Conservation (phyloP, 176 grass and related monocot genomes). For the Rhynchospora tenuis region DNA sequence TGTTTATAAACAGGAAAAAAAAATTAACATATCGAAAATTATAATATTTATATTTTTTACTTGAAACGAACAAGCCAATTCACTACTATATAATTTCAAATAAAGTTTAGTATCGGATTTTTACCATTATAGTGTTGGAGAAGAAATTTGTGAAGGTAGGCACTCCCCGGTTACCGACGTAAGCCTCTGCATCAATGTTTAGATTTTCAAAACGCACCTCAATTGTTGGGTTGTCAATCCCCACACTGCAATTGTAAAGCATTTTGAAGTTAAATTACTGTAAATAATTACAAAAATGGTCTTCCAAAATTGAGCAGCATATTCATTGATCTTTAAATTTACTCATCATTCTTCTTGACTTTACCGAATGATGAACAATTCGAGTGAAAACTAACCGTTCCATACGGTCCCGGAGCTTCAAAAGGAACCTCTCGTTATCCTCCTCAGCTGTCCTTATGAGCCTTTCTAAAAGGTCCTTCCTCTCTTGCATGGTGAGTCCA, state of each 20-base stretch:
- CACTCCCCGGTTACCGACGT: constrained; percentile 71
- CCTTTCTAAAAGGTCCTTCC: constrained; percentile 72
- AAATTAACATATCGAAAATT: constrained; percentile 1
- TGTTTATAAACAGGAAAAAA: constrained; percentile 13
- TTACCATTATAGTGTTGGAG: constrained; percentile 73
- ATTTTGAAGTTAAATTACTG: neutral
- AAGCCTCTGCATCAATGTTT: constrained; percentile 70
- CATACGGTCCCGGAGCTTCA: constrained; percentile 85
- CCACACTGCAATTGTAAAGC: constrained; percentile 44
- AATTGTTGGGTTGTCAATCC: constrained; percentile 84
- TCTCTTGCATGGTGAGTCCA: constrained; percentile 46
- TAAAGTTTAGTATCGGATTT: neutral
- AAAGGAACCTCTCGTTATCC: constrained; percentile 87
- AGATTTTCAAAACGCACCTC: constrained; percentile 84
- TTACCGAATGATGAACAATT: neutral
- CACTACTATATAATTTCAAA: neutral
- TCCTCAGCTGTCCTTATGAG: constrained; percentile 82
- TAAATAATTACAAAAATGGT: neutral
- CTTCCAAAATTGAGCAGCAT: neutral
- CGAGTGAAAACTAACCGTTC: constrained; percentile 38
- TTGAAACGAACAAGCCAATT: neutral
- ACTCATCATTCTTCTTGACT: no score
- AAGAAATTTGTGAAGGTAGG: constrained; percentile 92
- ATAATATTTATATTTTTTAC: constrained; percentile 20
- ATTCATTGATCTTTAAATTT: no score